Percentiles rank a stretch among this genome's conserved stretches.
Conservation (phyloP, 306 rosid genomes). For the Vachellia collinsii region DNA sequence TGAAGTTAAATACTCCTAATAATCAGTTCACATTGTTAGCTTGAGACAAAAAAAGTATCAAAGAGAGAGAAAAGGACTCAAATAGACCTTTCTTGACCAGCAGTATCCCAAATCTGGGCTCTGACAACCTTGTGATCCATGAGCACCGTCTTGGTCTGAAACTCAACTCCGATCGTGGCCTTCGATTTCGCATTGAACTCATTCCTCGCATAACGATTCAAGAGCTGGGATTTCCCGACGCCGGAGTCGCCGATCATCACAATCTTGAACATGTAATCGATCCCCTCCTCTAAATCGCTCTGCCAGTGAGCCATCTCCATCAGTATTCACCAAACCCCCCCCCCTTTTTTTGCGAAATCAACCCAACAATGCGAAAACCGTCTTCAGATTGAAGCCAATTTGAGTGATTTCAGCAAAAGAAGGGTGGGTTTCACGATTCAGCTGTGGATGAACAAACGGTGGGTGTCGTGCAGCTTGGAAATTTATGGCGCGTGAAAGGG, state of each 20-base stretch:
- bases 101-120: constrained; percentile 99
- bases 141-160: constrained; percentile 75
- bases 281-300: constrained; percentile 67
- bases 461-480: background rate
- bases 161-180: constrained; percentile 93
- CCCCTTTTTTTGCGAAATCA: background rate
- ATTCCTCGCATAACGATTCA: constrained; percentile 72
- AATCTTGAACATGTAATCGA: constrained; percentile 86
- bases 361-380: constrained; percentile 1
- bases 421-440: background rate
- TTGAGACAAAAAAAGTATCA: background rate
- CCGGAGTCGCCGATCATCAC: constrained; percentile 93
- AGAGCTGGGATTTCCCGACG: constrained; percentile 90
- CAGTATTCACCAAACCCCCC: background rate
- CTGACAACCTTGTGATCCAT: constrained; percentile 84
- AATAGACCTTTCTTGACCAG: constrained; percentile 94
- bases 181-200: constrained; percentile 82
- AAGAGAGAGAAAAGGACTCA: background rate
- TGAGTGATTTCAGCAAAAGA: background rate
- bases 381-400: background rate
- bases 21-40: background rate
- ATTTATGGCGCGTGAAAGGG: background rate
- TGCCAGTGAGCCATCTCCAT: constrained; percentile 67
- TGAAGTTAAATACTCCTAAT: background rate
- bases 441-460: background rate